phyloP scores from a whole-genome alignment of 805 yeast species.

The Candida railenensis region DNA sequence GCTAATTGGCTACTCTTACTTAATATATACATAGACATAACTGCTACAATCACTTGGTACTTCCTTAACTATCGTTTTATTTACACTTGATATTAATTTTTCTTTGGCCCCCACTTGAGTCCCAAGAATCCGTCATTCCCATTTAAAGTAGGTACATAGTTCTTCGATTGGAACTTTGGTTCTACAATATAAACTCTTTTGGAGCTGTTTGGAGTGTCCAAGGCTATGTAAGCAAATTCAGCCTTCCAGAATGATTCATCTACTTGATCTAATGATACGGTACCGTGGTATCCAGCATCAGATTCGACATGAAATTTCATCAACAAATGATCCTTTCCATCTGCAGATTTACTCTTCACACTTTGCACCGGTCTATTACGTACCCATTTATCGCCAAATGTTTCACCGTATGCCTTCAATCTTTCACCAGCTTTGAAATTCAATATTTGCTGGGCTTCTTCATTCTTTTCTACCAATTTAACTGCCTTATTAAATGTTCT shows the following conservation, averaged over 20 bases:
- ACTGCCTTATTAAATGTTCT: slow-evolving; percentile 87
- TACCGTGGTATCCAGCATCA: slow-evolving; percentile 55
- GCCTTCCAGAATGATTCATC: slow-evolving; percentile 66
- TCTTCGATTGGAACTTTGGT: slow-evolving; percentile 51
- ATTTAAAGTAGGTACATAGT: slow-evolving; percentile 36
- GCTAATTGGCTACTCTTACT: too few relatives aligned
- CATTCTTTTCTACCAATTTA: slow-evolving; percentile 67
- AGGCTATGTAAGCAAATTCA: slow-evolving; percentile 66
- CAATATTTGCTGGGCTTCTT: slow-evolving; percentile 55
- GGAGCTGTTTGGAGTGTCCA: slow-evolving; percentile 68
- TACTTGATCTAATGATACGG: slow-evolving; percentile 78
- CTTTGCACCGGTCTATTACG: slow-evolving; percentile 84
- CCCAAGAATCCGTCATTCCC: slow-evolving; percentile 68
- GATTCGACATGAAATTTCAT: slow-evolving; percentile 90
- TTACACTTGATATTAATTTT: slow-evolving; percentile 31
- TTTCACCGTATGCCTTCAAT: slow-evolving; percentile 82
- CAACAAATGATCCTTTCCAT: slow-evolving; percentile 75
- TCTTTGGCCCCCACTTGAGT: slow-evolving; percentile 82
- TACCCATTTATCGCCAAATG: slow-evolving; percentile 73
- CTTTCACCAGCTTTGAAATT: slow-evolving; percentile 55
- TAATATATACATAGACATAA: too few relatives aligned
- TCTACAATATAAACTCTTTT: slow-evolving; percentile 67
- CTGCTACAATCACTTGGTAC: too few relatives aligned
- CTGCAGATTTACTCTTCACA: slow-evolving; percentile 61
- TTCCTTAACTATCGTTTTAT: not conserved